Base-by-base conservation (phyloP, 495 filamentous ascomycete genomes). In the Penicillium parvum region DNA sequence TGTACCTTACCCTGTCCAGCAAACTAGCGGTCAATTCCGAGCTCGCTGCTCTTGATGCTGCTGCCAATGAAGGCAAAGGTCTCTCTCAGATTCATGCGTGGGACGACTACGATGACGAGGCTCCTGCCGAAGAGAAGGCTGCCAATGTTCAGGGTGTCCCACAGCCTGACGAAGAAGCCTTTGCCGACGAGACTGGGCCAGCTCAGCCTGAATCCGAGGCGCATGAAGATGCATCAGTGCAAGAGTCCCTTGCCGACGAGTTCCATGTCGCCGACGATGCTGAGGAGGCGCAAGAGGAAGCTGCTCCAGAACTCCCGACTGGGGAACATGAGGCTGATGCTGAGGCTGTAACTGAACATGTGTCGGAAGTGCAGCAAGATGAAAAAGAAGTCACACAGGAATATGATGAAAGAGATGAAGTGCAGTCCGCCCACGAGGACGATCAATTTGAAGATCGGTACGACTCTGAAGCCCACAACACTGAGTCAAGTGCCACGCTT, bases 31-130 rank as follows among this genome's bases (percentile, higher is more conserved):
- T 65, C 47, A 38, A 60, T 3, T 61, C 68, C 10, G 72, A 73
- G 33, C 67, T 82, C 28, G 61, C 75, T 6, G 61, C 63, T 45
- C 69, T 80, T 36, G 53, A 81, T 10, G 49, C 61, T 42, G 76
- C 73, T 50, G 77, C 69, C 23, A 66, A 64, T 17, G 70, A 77
- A 50, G 82, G 82, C 15, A 78, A 79, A 56, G 78, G 78, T 9
- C 52, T 84, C 23, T 79, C 79, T 4, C 63, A 80, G 33, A 52
- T 83, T 22, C 58, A 61, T 25, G 41, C 53, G 6, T 72, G 68
- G 57, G 60, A 65, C 53, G 55, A 58, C 6, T 68, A 63, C 45
- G 53, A 60, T 7, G 59, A 71, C 32, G 57, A 21, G 14, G 58
- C 54, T 27, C 47, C 49, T 28, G 50, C 49, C 7, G 50, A 50